A percentile compares a stretch with the other conserved stretches of the same genome.
Evolutionary conservation across 2,329 filamentous ascomycete genomes (phyloP).

Genomic region (Graphiopsis chlorocephala): DNA sequence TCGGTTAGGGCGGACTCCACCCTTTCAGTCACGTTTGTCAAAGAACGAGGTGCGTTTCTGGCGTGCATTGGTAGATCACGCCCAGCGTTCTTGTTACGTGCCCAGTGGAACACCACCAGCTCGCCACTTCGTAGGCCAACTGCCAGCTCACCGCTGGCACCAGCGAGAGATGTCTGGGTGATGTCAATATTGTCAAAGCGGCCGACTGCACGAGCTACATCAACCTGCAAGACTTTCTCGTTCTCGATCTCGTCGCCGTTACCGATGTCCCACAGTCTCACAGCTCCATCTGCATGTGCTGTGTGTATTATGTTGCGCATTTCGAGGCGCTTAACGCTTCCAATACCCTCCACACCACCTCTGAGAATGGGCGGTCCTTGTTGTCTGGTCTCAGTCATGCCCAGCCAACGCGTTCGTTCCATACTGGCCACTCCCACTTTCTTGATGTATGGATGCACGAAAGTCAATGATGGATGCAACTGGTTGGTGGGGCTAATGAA

Average conservation of each 20-base stretch:
- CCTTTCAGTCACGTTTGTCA: conserved; percentile 72
- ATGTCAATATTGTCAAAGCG: conserved; percentile 76
- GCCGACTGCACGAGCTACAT: conserved; percentile 77
- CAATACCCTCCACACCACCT: conserved; percentile 72
- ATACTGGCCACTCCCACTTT: conserved; percentile 69
- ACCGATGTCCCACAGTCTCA: conserved; percentile 91
- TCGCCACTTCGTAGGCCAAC: conserved; percentile 82
- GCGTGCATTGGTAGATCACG: conserved; percentile 55
- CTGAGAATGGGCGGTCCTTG: conserved; percentile 74
- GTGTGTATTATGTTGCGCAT: conserved; percentile 80
- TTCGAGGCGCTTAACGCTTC: conserved; percentile 73
- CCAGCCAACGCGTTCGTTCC: conserved; percentile 79
- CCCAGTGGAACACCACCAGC: conserved; percentile 83
- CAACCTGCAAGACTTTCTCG: conserved; percentile 73
- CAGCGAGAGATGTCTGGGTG: conserved; percentile 73
- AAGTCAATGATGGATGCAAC: conserved; percentile 79
- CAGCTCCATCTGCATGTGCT: conserved; percentile 83
- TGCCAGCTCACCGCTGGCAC: conserved; percentile 78
- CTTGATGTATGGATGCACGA: conserved; percentile 86
- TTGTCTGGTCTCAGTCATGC: conserved; percentile 79
- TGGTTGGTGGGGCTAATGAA: conserved; percentile 91
- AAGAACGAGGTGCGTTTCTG: conserved; percentile 46
- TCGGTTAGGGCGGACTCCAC: conserved; percentile 72
- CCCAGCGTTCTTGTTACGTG: conserved; percentile 70
- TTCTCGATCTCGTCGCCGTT: conserved; percentile 95